Evolutionary conservation across 257 asterid species (phyloP).

Genomic region (Primulina tabacum): DNA sequence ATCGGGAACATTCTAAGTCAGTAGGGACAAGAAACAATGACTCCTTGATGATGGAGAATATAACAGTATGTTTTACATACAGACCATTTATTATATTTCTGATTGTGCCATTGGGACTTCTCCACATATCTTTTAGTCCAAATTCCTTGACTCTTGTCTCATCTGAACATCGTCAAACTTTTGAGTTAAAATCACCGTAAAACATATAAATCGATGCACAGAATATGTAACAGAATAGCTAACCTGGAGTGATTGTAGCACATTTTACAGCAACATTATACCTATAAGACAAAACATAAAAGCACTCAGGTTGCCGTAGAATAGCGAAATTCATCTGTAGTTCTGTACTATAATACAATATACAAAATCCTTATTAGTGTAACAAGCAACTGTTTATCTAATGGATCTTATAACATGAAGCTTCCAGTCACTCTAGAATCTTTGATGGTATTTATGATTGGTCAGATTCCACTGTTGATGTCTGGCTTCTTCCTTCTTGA

Average conservation of each 20-base stretch:
- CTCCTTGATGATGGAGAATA: conserved; percentile 5
- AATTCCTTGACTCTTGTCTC: conserved; percentile 84
- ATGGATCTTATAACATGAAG: background rate
- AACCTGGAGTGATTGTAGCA: conserved; percentile 96
- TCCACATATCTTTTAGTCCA: conserved; percentile 87
- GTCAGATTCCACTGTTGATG: too few relatives aligned
- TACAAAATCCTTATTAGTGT: background rate
- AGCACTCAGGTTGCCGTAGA: conserved; percentile 8
- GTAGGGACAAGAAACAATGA: conserved; percentile 11
- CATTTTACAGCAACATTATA: conserved; percentile 91
- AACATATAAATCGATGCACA: conserved; percentile 14
- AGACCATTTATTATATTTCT: conserved; percentile 80
- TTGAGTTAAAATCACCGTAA: background rate
- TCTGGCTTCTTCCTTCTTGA: background rate
- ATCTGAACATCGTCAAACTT: conserved; percentile 41
- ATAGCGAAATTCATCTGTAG: background rate
- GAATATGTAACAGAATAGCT: conserved; percentile 22
- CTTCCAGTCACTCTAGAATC: background rate
- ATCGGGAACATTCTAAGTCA: conserved; percentile 17
- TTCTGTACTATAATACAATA: background rate
- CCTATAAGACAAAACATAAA: conserved; percentile 39
- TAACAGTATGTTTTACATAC: conserved; percentile 20
- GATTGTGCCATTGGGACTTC: conserved; percentile 94
- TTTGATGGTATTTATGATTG: background rate
- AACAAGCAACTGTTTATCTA: background rate